Evolutionary conservation across 305 asterid genomes (phyloP).

Genomic region (Rubia balearica): DNA sequence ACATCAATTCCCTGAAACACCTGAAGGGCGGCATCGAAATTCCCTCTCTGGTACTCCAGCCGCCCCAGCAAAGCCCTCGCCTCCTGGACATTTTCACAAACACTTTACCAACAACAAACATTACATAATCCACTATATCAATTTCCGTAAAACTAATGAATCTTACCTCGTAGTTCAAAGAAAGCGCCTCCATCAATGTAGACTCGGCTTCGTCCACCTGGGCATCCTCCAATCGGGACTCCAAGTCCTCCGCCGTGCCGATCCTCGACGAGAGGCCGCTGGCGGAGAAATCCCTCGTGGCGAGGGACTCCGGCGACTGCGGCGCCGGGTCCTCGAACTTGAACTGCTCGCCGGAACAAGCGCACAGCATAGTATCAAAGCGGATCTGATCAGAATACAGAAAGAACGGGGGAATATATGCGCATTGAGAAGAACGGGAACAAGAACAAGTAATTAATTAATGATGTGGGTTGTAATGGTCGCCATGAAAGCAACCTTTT

Average conservation of each 20-base stretch:
- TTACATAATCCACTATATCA: neutral
- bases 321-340: conserved; percentile 67
- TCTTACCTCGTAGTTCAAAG: conserved; percentile 96
- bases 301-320: conserved; percentile 82
- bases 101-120: neutral
- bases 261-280: conserved; percentile 78
- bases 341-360: conserved; percentile 93
- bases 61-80: conserved; percentile 93
- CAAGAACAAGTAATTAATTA: neutral
- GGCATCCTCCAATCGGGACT: conserved; percentile 80
- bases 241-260: conserved; percentile 59
- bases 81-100: conserved; percentile 41
- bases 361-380: conserved; percentile 53
- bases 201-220: conserved; percentile 94
- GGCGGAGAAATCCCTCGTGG: conserved; percentile 92
- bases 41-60: conserved; percentile 88
- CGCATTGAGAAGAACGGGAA: neutral
- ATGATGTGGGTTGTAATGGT: conserved; percentile 7
- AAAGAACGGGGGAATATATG: neutral
- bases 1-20: conserved; percentile 91
- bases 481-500: conserved; percentile 21
- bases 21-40: conserved; percentile 91
- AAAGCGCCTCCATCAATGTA: conserved; percentile 83
- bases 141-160: conserved; percentile 4
- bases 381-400: neutral